Conservation (phyloP, 164 flowering plant species). For the Chimonanthus salicifolius region DNA sequence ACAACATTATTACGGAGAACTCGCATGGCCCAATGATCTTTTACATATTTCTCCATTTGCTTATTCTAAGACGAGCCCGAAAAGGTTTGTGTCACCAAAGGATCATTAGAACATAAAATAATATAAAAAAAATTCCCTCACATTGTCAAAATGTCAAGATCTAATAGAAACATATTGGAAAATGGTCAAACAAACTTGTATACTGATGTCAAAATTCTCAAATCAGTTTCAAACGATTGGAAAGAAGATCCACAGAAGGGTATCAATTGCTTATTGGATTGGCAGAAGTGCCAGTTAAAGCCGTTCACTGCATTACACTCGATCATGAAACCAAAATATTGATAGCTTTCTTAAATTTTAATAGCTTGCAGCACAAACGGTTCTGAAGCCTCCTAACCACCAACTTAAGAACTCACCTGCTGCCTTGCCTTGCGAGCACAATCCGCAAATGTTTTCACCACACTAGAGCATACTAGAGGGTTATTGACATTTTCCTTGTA, state of each 20-base stretch:
- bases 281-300: not conserved
- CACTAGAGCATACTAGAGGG: constrained; percentile 60
- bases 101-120: no score
- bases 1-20: no score
- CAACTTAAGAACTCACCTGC: constrained; percentile 25
- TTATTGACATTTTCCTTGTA: constrained; percentile 63
- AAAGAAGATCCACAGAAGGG: not conserved
- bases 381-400: not conserved
- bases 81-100: no score
- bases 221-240: not conserved
- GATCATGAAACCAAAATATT: not conserved
- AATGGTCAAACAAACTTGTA: not conserved
- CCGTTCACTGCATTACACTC: not conserved
- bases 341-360: not conserved
- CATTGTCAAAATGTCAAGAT: no score
- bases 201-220: not conserved
- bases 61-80: no score
- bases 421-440: constrained; percentile 67
- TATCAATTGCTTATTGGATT: not conserved
- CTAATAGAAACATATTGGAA: no score
- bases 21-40: no score
- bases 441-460: constrained; percentile 49
- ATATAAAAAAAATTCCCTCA: no score
- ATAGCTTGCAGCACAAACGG: not conserved
- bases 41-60: no score